Conservation (phyloP, 163 green algal species). For the Volvox carteri region DNA sequence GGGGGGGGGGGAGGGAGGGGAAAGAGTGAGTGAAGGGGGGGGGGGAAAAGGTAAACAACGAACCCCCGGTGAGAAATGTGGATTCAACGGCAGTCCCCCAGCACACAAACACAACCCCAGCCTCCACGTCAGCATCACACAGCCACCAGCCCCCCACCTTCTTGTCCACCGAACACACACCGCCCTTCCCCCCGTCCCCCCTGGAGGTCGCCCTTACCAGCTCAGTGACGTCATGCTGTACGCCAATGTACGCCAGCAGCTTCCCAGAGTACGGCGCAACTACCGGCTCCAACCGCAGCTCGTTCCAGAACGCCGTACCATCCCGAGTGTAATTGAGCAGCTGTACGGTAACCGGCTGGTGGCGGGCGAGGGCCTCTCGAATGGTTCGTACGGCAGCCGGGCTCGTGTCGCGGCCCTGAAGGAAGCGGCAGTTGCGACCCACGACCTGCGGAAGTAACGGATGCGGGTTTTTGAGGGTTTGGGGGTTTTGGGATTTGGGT, state of each 20-base stretch:
- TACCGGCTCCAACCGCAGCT: slow-evolving; percentile 87
- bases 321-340: slow-evolving; percentile 93
- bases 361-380: background rate
- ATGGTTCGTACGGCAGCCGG: background rate
- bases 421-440: slow-evolving; percentile 91
- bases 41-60: too few species aligned
- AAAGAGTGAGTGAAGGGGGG: too few species aligned
- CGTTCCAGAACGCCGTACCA: slow-evolving; percentile 90
- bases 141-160: too few species aligned
- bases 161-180: too few species aligned
- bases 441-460: slow-evolving; percentile 69
- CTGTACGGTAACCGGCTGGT: slow-evolving; percentile 57
- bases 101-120: too few species aligned
- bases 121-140: too few species aligned
- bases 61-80: too few species aligned
- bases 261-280: slow-evolving; percentile 66
- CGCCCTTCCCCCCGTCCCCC: background rate
- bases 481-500: too few species aligned
- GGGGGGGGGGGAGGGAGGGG: too few species aligned
- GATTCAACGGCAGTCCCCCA: too few species aligned
- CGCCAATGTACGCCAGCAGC: slow-evolving; percentile 81
- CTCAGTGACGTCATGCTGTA: slow-evolving; percentile 87
- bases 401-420: slow-evolving; percentile 71
- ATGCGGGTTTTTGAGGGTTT: too few species aligned
- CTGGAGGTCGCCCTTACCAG: slow-evolving; percentile 64